phyloP scores from a whole-genome alignment of 169 alveolate genomes.

The Eimeria maxima region DNA sequence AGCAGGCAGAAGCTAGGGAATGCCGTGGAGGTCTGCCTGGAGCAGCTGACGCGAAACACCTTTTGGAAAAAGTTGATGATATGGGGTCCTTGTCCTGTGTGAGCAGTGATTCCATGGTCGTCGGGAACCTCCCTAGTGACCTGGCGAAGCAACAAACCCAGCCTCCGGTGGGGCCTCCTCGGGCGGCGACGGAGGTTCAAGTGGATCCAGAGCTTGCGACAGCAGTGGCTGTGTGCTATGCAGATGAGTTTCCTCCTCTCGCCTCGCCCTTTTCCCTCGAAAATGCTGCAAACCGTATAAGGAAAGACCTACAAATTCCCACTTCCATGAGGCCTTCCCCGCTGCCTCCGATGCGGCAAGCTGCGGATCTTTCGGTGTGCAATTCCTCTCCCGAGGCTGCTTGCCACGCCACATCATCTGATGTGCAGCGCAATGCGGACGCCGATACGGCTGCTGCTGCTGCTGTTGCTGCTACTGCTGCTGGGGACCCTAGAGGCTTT shows the following conservation, averaged over 20 bases:
- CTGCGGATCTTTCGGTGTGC: neutral
- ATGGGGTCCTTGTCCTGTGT: neutral
- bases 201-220: slow-evolving; percentile 8
- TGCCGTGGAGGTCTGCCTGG: neutral
- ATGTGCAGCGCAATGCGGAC: neutral
- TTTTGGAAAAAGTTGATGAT: neutral
- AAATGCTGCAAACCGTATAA: neutral
- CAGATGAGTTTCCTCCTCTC: slow-evolving; percentile 72
- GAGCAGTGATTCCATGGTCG: neutral
- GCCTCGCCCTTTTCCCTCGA: slow-evolving; percentile 10
- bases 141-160: neutral
- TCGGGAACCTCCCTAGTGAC: neutral
- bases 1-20: neutral
- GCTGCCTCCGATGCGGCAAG: neutral
- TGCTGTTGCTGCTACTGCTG: neutral
- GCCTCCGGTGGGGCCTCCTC: neutral
- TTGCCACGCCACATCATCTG: neutral
- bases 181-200: neutral
- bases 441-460: neutral
- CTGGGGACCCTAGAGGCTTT: neutral
- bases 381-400: slow-evolving; percentile 16
- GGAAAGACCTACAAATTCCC: neutral
- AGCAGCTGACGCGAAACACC: neutral
- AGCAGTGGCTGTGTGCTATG: slow-evolving; percentile 39
- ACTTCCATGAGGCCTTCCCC: neutral